Evolutionary conservation across 768 basidiomycete genomes (phyloP), one percentile per base, ranked within the genome.

Genomic region (Brasilioporus rufonigricans): DNA sequence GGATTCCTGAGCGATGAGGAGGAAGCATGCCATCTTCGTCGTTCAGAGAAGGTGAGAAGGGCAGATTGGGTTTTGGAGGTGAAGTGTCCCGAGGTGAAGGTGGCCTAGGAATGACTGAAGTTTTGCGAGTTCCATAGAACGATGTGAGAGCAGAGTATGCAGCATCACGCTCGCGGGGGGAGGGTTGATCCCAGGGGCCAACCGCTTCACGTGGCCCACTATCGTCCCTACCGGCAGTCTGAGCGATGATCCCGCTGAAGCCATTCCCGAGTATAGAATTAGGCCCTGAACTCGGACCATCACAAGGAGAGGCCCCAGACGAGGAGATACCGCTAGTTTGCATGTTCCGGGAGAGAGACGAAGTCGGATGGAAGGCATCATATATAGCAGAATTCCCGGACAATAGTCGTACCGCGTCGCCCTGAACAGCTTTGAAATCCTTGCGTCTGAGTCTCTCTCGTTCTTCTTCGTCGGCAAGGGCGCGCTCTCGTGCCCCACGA

Each of bases 351-450:
- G 70, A 59, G 24, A 65, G 26, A 9, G 65, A 18, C 1, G 75
- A 76, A 1, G 86, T 79, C 1, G 85, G 82, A 66, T 91, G 86
- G 74, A 92, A 93, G 2, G 89, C 86, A 63, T 93, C 91, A 65
- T 82, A 92, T 1, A 87, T 80, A 23, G 76, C 74, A 3, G 80
- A 65, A 59, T 74, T 73, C 46, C 71, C 71, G 48, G 75, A 68
- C 9, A 79, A 61, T 50, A 80, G 61, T 19, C 70, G 64, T 21
- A 75, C 73, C 40, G 66, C 71, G 44, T 71, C 69, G 2, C 71
- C 71, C 24, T 80, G 71, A 41, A 45, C 40, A 29, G 73, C 71
- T 33, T 78, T 76, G 55, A 76, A 72, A 45, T 80, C 80, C 67
- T 80, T 85, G 63, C 80, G 81, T 52, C 85, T 74, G 60, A 77